Evolutionary conservation across 2,329 filamentous ascomycete species (phyloP), one percentile per base, ranked within the genome.

Genomic region (Xylariomycetidae sp.): DNA sequence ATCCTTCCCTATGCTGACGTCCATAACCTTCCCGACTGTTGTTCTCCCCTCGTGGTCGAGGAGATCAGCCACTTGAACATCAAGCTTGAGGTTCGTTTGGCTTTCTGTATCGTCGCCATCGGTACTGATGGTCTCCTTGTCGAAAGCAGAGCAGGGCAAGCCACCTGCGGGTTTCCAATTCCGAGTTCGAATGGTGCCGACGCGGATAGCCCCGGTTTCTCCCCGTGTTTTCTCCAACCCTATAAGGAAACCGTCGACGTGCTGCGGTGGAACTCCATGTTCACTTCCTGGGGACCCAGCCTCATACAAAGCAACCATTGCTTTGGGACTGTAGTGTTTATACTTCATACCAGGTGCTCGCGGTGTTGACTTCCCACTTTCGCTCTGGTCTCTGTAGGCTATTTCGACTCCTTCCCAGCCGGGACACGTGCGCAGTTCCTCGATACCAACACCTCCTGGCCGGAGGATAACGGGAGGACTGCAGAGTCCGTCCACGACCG

Each of bases 341-440:
- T 98, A 98, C 62, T 98, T 98, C 92, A 98, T 98, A 1, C 92
- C 92, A 0, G 92, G 92, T 1, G 92, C 92, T 36, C 86, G 72
- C 0, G 92, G 92, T 8, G 73, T 71, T n/a, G 42, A 39, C 31
- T 74, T 76, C 5, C 75, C 81, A 14, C 75, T 69, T 49, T 86
- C 76, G 12, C 77, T 76, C 37, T 73, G 72, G 50, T 95, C 87
- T 52, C 82, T 79, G 59, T 95, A 96, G 9, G 76, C 90, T 38
- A 82, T 77, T 40, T 72, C 68, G 1, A 87, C 85, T 24, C 74
- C 64, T 54, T 88, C 82, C 90, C 92, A 98, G 1, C 90, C 90
- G 0, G 72, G 65, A 52, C 82, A 87, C 25, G 65, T 55, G 26
- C 82, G 70, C 35, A 96, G 64, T 54, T 88, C 78, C 32, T 92